These are phyloP conservation scores for Trifolium repens DNA, from an alignment of 306 rosid genomes.

Conservation along the genomic window DNA sequence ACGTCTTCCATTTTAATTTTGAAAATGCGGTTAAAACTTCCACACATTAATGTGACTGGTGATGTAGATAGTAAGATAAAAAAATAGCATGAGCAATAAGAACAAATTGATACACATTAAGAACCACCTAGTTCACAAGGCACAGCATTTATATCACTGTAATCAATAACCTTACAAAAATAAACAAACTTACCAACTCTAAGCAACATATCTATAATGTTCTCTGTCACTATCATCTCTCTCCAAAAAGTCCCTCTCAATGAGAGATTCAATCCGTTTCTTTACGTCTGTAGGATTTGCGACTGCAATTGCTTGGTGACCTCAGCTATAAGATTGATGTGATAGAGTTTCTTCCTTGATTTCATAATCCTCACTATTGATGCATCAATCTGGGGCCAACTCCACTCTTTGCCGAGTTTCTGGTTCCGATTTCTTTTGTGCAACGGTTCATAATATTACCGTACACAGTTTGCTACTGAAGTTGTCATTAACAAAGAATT, in stretches of 20 bases:
- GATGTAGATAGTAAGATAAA: background rate
- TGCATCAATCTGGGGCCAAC: conserved; percentile 85
- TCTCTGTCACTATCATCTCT: conserved; percentile 70
- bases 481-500: conserved; percentile 72
- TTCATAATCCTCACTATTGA: conserved; percentile 90
- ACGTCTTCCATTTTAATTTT: background rate
- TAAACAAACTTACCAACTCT: conserved; percentile 34
- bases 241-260: conserved; percentile 89
- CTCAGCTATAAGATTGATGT: conserved; percentile 80
- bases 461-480: conserved; percentile 72
- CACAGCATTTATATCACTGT: conserved; percentile 31
- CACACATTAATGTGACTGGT: background rate
- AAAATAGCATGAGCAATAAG: background rate
- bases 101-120: background rate
- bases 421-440: conserved; percentile 82
- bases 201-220: conserved; percentile 73
- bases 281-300: conserved; percentile 80
- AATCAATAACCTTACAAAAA: background rate
- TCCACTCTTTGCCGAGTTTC: conserved; percentile 88
- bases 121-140: conserved; percentile 13
- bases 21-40: background rate
- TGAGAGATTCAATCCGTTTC: conserved; percentile 83
- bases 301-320: conserved; percentile 81
- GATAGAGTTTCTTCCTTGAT: conserved; percentile 72
- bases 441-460: conserved; percentile 85